A percentile compares a stretch with the other conserved stretches of the same genome.
Evolutionary conservation across 495 filamentous ascomycete genomes (phyloP).

Genomic region (Podospora pseudoanserina): DNA sequence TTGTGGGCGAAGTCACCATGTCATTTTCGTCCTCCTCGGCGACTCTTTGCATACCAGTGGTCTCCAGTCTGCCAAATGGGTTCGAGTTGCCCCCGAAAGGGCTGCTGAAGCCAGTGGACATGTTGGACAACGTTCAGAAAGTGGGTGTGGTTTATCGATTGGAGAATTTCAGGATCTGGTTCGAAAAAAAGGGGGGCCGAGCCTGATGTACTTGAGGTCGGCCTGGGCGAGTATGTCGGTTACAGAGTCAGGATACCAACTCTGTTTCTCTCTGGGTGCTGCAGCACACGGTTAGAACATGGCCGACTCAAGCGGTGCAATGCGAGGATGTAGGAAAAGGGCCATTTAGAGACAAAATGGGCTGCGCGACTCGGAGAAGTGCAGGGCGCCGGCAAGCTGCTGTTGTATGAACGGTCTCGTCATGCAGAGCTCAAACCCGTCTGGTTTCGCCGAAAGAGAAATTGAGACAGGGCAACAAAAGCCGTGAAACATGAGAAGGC

Average conservation of each 20-base stretch:
- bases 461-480: conserved; percentile 4
- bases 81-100: conserved; percentile 52
- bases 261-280: conserved; percentile 7
- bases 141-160: not conserved
- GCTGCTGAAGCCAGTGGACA: conserved; percentile 55
- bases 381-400: conserved; percentile 20
- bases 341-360: conserved; percentile 15
- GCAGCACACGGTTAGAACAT: conserved; percentile 14
- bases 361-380: conserved; percentile 17
- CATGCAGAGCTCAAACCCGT: not conserved
- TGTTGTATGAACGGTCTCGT: not conserved
- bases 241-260: not conserved
- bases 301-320: conserved; percentile 8
- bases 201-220: conserved; percentile 4
- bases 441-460: not conserved
- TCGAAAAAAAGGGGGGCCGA: conserved; percentile 5
- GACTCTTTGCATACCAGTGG: conserved; percentile 47
- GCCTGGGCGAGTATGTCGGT: not conserved
- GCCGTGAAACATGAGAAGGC: not conserved
- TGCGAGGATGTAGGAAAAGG: not conserved
- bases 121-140: conserved; percentile 16
- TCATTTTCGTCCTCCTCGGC: conserved; percentile 61
- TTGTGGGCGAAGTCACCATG: conserved; percentile 53
- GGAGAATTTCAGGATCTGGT: conserved; percentile 3
- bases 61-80: conserved; percentile 46